Base-by-base conservation (phyloP, 2,329 filamentous ascomycete genomes). In the Calonectria fujianensis region DNA sequence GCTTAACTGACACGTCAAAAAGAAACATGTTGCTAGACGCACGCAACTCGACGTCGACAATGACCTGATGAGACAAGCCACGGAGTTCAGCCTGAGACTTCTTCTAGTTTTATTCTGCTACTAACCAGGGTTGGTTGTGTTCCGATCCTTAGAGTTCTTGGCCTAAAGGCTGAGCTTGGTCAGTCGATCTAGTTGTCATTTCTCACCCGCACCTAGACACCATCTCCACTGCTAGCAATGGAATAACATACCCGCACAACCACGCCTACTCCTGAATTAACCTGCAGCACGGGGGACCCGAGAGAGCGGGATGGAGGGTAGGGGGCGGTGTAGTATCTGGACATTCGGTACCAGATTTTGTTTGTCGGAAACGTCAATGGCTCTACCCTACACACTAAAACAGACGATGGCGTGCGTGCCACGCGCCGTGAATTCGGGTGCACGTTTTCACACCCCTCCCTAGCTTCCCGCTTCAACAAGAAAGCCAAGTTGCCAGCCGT, bases 231-330 rank as follows among this genome's bases (percentile, higher is more conserved):
- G 10, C 35, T n/a, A 31, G 24, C 7, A 57, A 51, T 35, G 35
- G 50, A 20, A 31, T 48, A 18, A 50, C 51, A 61, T n/a, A 13
- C n/a, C 31, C n/a, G 50, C 27, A 61, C 13, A 37, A 27, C 13
- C 41, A 59, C 41, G 51, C 67, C 59, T 57, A 27, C 39, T 29
- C 29, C 39, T 2, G 29, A 63, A 45, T 45, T 39, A 70, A 39
- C n/a, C 51, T 37, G 32, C 37, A 20, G 29, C 13, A 67, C 72
- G 72, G 67, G 31, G 51, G 51, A 67, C n/a, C 72, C 72, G 72
- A 74, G 51, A 66, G 45, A 52, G 20, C 59, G 32, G 67, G 39
- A 50, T 35, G 20, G 61, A 63, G 29, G 51, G 39, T 29, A 66
- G 52, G 59, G 45, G 45, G 41, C 31, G 52, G 41, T 74, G 67